These are phyloP conservation scores for Rhodomyrtus psidioides DNA, from an alignment of 441 rosid species.

Conservation along the genomic window DNA sequence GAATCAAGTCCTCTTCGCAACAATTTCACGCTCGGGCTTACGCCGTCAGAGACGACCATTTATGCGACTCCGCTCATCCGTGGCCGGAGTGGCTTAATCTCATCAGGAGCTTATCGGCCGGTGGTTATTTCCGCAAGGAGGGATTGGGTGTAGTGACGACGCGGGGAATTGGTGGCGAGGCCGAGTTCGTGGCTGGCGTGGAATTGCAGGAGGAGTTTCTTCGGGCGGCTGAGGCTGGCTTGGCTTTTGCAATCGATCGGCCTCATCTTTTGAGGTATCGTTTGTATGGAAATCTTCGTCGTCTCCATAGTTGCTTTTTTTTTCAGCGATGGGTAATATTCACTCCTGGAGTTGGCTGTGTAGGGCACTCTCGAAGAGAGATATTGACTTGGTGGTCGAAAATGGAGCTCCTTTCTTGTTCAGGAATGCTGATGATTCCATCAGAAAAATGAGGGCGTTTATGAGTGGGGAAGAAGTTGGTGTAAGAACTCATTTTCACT, in stretches of 20 bases:
- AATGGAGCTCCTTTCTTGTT: slow-evolving; percentile 57
- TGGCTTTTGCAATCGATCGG: slow-evolving; percentile 55
- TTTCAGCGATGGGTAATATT: neutral
- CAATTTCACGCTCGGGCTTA: slow-evolving; percentile 22
- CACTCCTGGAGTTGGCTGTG: neutral
- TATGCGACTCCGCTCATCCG: slow-evolving; percentile 13
- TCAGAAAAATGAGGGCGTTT: slow-evolving; percentile 44
- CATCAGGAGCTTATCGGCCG: slow-evolving; percentile 26
- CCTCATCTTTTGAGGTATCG: slow-evolving; percentile 47
- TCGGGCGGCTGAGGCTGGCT: slow-evolving; percentile 46
- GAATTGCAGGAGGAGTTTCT: slow-evolving; percentile 43
- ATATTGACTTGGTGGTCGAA: slow-evolving; percentile 50
- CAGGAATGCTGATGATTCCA: slow-evolving; percentile 41
- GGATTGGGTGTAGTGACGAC: neutral
- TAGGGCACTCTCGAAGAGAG: slow-evolving; percentile 61
- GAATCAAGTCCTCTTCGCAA: slow-evolving; percentile 9
- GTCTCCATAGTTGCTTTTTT: neutral
- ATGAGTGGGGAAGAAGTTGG: slow-evolving; percentile 14
- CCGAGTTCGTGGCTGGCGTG: slow-evolving; percentile 20
- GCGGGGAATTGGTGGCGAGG: neutral
- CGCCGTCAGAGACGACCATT: neutral
- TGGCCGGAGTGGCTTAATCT: slow-evolving; percentile 57
- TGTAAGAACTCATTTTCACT: slow-evolving; percentile 19
- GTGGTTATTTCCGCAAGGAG: slow-evolving; percentile 35
- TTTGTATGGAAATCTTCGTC: neutral